These are phyloP conservation scores for Brassica hybrid DNA, from an alignment of 441 rosid species.

Conservation along the genomic window DNA sequence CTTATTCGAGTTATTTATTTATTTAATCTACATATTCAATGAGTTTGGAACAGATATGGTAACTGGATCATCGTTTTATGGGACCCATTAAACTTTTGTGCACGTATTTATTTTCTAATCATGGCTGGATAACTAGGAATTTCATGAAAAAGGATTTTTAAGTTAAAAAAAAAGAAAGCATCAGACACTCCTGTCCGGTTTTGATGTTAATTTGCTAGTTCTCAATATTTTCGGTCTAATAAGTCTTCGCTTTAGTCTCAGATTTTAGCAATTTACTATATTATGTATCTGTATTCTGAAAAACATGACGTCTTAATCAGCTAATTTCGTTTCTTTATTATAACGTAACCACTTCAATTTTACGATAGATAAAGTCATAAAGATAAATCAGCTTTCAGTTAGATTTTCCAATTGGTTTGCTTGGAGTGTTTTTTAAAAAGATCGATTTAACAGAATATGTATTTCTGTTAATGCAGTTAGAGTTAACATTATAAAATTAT, in stretches of 20 bases:
- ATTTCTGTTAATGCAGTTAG: background rate
- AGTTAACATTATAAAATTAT: background rate
- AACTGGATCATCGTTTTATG: slow-evolving; percentile 27
- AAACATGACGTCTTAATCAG: background rate
- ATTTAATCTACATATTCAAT: background rate
- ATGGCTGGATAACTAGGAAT: slow-evolving; percentile 12
- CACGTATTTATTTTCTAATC: slow-evolving; percentile 9
- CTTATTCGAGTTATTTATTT: background rate
- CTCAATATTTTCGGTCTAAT: background rate
- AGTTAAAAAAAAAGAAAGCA: too few species aligned
- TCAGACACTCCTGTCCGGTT: background rate
- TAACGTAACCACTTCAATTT: background rate
- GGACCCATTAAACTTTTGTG: slow-evolving; percentile 24
- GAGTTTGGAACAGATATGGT: slow-evolving; percentile 26
- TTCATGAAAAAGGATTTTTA: too few species aligned
- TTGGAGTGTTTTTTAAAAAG: too few species aligned
- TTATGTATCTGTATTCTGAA: too few species aligned
- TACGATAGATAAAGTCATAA: background rate
- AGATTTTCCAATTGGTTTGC: too few species aligned
- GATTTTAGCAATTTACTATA: background rate
- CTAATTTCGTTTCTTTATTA: background rate
- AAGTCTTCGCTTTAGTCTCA: background rate
- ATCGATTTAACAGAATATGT: background rate
- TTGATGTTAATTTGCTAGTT: background rate
- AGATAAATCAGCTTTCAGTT: background rate